Base-by-base conservation (phyloP, 306 rosid species). In the Gynostemma pentaphyllum region DNA sequence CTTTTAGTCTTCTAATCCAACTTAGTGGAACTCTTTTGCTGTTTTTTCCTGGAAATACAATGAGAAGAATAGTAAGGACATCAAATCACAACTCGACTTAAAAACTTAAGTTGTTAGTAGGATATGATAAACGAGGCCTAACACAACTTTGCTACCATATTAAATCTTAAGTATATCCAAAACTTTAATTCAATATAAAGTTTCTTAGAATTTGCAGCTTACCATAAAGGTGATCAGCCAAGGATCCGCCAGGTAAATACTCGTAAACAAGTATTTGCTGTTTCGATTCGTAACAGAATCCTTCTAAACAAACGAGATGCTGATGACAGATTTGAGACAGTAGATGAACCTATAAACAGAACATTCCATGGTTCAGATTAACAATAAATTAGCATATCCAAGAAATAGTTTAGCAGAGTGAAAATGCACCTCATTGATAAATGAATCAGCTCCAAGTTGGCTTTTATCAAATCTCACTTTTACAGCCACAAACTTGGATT, bases 341-440 rank as follows among this genome's bases (percentile, higher is more conserved):
- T 12, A 91, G 86, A 79, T 83, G 76, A 62, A 91, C 88, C 98
- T 91, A 64, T 48, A 41, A 54, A 44, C n/a, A 71, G 59, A 8
- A 47, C 28, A 47, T 50, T 24, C 0, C 14, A 28, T 19, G 0
- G 11, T 56, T 8, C 39, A 12, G 12, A 18, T 27, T 5, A 54
- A 29, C 11, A 9, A 4, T 42, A 42, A 42, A 2, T 15, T 15
- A 42, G 47, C 2, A n/a, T n/a, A n/a, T n/a, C n/a, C n/a, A n/a
- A n/a, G n/a, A n/a, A n/a, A n/a, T n/a, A n/a, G n/a, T n/a, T n/a
- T n/a, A n/a, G n/a, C n/a, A n/a, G n/a, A n/a, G n/a, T n/a, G n/a
- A n/a, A n/a, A n/a, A n/a, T n/a, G n/a, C n/a, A 91, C 96, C 98
- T 91, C 98, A 72, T 87, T 91, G 74, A 91, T 80, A 67, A 91